phyloP scores from a whole-genome alignment of 176 grass and related monocot species.

The Rhynchospora pubera region DNA sequence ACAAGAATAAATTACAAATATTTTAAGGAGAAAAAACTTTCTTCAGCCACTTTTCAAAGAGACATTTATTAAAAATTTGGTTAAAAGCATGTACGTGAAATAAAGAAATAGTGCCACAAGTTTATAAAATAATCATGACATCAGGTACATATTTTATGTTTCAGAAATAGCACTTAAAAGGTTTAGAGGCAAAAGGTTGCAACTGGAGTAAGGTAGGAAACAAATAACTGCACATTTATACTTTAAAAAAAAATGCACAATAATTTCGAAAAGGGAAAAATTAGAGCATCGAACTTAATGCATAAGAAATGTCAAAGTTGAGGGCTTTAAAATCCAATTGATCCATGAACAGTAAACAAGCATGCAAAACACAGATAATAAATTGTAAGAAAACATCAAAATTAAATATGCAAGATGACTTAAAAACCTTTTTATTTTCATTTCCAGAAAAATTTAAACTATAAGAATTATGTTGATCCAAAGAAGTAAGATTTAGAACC shows the following conservation, averaged over 20 bases:
- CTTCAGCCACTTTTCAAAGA: background rate
- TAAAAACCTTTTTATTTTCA: background rate
- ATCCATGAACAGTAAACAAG: background rate
- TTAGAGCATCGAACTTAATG: too few relatives aligned
- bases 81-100: background rate
- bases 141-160: background rate
- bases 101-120: background rate
- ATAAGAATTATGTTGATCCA: background rate
- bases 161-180: background rate
- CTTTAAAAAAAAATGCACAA: too few relatives aligned
- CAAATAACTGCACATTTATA: background rate
- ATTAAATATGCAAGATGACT: background rate
- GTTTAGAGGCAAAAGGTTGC: background rate
- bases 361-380: background rate
- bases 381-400: background rate
- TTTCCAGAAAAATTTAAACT: background rate
- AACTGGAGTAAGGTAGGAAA: background rate
- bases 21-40: background rate
- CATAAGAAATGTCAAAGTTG: too few relatives aligned
- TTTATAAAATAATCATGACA: background rate
- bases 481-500: background rate
- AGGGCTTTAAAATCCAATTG: too few relatives aligned
- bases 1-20: background rate
- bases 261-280: too few relatives aligned
- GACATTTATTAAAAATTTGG: background rate